phyloP scores from a whole-genome alignment of 2,329 filamentous ascomycete genomes.

The Alternaria brassicae region DNA sequence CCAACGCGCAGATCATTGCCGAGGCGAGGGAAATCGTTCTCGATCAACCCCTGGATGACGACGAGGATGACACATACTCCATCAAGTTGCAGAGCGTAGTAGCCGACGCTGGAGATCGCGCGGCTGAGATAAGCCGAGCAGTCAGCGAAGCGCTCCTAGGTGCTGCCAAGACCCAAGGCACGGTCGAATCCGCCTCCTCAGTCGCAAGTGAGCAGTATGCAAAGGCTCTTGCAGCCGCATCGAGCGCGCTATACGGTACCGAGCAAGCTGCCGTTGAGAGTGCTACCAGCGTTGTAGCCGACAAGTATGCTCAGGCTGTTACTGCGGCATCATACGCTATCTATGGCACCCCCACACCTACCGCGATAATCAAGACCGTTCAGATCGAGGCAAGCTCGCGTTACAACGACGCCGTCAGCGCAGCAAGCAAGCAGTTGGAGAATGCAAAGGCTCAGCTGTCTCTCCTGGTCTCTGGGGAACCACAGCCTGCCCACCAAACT shows the following conservation, averaged over 20 bases:
- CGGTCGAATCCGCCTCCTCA: conserved; percentile 59
- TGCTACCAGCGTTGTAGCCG: conserved; percentile 59
- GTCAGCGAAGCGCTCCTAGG: conserved; percentile 63
- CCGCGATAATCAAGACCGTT: conserved; percentile 54
- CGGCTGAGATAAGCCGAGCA: conserved; percentile 61
- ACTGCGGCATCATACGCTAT: conserved; percentile 65
- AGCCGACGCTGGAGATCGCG: conserved; percentile 60
- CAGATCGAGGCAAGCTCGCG: conserved; percentile 60
- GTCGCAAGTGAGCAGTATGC: conserved; percentile 65
- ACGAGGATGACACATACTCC: conserved; percentile 57
- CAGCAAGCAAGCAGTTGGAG: conserved; percentile 70
- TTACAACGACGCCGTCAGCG: conserved; percentile 70
- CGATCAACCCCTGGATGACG: conserved; percentile 59
- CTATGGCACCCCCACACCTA: conserved; percentile 60
- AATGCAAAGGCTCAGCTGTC: conserved; percentile 73
- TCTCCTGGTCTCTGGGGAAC: conserved; percentile 70
- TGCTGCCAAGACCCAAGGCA: conserved; percentile 55
- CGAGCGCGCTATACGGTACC: conserved; percentile 62
- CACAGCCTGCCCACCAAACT: conserved; percentile 72
- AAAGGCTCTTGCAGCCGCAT: conserved; percentile 64
- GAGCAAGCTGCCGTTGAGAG: conserved; percentile 52
- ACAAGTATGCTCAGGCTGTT: conserved; percentile 64
- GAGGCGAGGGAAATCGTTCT: conserved; percentile 56
- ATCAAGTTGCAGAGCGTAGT: conserved; percentile 61
- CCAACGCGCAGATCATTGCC: conserved; percentile 60